Evolutionary conservation across 2,329 filamentous ascomycete genomes (phyloP).

Genomic region (Ophiosphaerella korrae): DNA sequence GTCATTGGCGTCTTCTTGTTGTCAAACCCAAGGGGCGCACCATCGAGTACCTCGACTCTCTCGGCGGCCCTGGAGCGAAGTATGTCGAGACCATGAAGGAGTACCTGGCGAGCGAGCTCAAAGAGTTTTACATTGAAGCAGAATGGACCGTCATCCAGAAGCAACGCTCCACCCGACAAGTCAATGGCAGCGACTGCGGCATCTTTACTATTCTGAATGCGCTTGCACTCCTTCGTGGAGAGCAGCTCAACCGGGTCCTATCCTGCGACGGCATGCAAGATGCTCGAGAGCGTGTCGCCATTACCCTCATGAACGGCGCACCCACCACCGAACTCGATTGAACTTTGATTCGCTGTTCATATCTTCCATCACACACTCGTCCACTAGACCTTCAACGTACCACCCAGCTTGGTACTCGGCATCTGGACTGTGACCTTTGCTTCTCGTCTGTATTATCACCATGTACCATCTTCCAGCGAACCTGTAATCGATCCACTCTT

Average conservation of each 20-base stretch:
- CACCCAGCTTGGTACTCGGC: not conserved
- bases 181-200: constrained; percentile 76
- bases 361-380: too few relatives aligned
- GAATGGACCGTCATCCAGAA: constrained; percentile 66
- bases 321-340: constrained; percentile 33
- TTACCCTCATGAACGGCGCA: constrained; percentile 64
- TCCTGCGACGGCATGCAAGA: constrained; percentile 60
- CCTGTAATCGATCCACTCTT: not conserved
- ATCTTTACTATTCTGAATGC: constrained; percentile 77
- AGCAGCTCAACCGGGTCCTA: constrained; percentile 52
- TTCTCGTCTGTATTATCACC: too few relatives aligned
- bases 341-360: constrained; percentile 1
- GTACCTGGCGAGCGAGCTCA: constrained; percentile 66
- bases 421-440: too few relatives aligned
- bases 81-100: constrained; percentile 38
- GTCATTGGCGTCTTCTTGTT: constrained; percentile 75
- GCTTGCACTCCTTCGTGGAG: constrained; percentile 59
- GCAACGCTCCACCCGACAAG: constrained; percentile 58
- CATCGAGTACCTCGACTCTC: constrained; percentile 73
- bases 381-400: not conserved
- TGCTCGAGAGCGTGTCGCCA: constrained; percentile 67
- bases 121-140: constrained; percentile 57
- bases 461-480: not conserved
- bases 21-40: constrained; percentile 65
- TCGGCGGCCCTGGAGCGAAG: constrained; percentile 53